Evolutionary conservation across 2,329 filamentous ascomycete species (phyloP), one percentile per base, ranked within the genome.

Genomic region (Chaetomiaceae sp.): DNA sequence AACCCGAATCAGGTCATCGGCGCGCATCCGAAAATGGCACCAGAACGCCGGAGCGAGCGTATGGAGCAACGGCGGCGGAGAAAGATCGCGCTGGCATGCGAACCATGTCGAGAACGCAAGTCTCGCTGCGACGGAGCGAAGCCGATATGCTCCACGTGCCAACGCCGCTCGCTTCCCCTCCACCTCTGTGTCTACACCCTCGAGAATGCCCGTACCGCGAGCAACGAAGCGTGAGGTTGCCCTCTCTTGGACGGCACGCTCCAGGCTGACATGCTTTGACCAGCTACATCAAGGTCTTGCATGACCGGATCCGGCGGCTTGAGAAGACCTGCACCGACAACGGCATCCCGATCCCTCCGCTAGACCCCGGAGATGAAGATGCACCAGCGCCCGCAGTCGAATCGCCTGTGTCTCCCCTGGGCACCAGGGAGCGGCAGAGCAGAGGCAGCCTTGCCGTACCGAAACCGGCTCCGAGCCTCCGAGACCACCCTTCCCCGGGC

Each of bases 61-160:
- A 45, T 22, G 15, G 53, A 52, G 22, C 47, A 48, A 9, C 54
- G 48, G 33, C 49, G 51, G 17, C 54, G 59, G 20, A 55, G 53
- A 37, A 59, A 61, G 46, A 65, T 73, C n/a, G 62, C 69, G 1
- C 60, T 73, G 6, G 72, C 71, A 14, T 75, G 73, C 54, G 71
- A 74, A 51, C 65, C 69, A 3, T 75, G 73, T 49, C 64, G 72
- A 25, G 67, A 70, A 47, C 68, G 70, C 43, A 75, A 75, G 56
- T 63, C 69, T 5, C 67, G 70, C 1, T 75, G 72, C 50, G 72
- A 75, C 56, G 72, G 72, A 19, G 63, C 51, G n/a, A 74, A 73
- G 57, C 73, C 73, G 22, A 69, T 75, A 12, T 76, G 73, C 60
- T 70, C 68, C n/a, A 68, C 69, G 2, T 75, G 73, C 48, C 61